Conservation (phyloP, 2,329 filamentous ascomycete species). For the Curvularia sp. region DNA sequence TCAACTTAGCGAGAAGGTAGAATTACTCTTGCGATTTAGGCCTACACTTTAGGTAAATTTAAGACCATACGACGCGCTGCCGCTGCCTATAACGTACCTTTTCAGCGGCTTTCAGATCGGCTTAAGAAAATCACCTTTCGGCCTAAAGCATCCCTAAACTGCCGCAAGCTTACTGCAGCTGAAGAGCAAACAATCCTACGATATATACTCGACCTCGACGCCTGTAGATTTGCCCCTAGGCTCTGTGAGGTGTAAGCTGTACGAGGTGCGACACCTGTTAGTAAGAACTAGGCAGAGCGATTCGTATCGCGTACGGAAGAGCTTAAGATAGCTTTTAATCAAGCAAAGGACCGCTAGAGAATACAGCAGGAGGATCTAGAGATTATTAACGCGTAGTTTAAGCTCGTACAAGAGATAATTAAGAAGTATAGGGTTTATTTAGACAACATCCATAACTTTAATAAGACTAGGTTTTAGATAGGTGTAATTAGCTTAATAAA, state of each 20-base stretch:
- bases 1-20: background rate
- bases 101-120: background rate
- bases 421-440: constrained; percentile 15
- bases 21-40: background rate
- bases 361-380: constrained; percentile 17
- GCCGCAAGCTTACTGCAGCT: background rate
- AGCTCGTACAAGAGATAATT: constrained; percentile 18
- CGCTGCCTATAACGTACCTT: background rate
- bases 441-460: constrained; percentile 13
- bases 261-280: constrained; percentile 9
- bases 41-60: background rate
- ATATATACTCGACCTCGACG: constrained; percentile 27
- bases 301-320: constrained; percentile 20
- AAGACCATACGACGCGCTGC: background rate
- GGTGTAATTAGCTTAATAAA: constrained; percentile 27
- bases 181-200: constrained; percentile 24
- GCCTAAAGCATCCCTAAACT: background rate
- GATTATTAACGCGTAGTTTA: constrained; percentile 22
- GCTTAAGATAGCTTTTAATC: constrained; percentile 26
- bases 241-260: constrained; percentile 21
- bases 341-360: constrained; percentile 16
- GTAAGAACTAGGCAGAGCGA: constrained; percentile 20
- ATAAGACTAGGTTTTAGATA: constrained; percentile 37
- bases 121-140: background rate
- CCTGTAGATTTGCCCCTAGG: constrained; percentile 19